Percentiles rank a stretch among this genome's conserved stretches.
Conservation (phyloP, 2,329 filamentous ascomycete genomes). For the Sporothrix brunneoviolacea region DNA sequence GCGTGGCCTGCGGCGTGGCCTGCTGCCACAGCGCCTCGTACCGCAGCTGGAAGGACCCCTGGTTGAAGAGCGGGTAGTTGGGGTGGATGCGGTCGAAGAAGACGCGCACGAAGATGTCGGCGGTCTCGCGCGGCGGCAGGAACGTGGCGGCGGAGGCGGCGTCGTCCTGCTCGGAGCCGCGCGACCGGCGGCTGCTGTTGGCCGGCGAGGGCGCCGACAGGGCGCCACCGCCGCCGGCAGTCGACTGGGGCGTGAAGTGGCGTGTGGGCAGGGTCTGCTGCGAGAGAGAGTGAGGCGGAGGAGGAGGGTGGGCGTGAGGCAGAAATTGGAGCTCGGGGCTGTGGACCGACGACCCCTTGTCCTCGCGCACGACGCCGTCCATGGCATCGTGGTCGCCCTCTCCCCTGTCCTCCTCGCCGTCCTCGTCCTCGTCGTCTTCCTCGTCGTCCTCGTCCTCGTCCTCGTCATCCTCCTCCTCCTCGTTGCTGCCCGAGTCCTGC, state of each 20-base stretch:
- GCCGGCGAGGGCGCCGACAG: slow-evolving; percentile 3
- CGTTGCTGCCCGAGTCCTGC: background rate
- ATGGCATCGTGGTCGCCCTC: slow-evolving; percentile 6
- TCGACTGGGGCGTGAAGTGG: background rate
- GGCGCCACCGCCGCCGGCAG: background rate
- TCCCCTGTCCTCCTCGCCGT: too few species aligned
- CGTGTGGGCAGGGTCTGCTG: background rate
- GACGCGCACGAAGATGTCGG: slow-evolving; percentile 17
- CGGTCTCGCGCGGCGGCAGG: slow-evolving; percentile 15
- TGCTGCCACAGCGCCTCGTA: slow-evolving; percentile 17
- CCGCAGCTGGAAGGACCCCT: slow-evolving; percentile 6
- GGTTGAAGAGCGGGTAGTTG: slow-evolving; percentile 17
- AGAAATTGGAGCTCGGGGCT: too few species aligned
- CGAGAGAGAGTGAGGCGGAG: too few species aligned
- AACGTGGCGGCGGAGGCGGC: slow-evolving; percentile 7
- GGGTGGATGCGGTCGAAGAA: slow-evolving; percentile 19
- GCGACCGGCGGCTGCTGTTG: slow-evolving; percentile 11
- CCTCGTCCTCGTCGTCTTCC: background rate
- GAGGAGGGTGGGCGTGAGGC: too few species aligned
- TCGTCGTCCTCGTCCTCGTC: slow-evolving; percentile 1
- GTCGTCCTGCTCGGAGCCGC: slow-evolving; percentile 12
- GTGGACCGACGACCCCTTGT: background rate
- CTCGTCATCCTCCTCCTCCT: slow-evolving; percentile 9
- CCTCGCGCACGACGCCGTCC: slow-evolving; percentile 5
- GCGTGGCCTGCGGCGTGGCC: background rate